Percentiles rank a stretch among this genome's conserved stretches.
Conservation (phyloP, 306 rosid genomes). For the Cicer cuneatum region DNA sequence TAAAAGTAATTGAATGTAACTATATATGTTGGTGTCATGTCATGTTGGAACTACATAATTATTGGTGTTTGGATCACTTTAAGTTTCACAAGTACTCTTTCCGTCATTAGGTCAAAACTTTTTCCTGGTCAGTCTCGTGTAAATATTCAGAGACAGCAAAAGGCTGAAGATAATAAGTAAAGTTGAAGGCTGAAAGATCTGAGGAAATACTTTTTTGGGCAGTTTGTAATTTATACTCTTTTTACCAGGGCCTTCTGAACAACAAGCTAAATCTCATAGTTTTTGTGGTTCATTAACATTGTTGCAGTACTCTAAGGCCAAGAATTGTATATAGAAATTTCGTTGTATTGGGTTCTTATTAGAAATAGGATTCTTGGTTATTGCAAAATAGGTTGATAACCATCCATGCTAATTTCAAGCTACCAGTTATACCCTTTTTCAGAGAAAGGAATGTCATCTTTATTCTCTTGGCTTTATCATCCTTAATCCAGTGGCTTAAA, state of each 20-base stretch:
- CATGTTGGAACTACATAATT: not conserved
- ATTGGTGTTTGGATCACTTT: not conserved
- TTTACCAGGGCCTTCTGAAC: no score
- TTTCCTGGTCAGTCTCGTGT: not conserved
- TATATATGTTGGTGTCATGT: no score
- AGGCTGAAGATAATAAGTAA: not conserved
- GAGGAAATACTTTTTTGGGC: not conserved
- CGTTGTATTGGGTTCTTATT: not conserved
- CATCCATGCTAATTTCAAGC: constrained; percentile 28
- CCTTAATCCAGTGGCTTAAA: not conserved
- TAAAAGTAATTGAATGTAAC: no score
- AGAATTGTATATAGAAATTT: not conserved
- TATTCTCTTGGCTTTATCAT: constrained; percentile 1
- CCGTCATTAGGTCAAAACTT: not conserved
- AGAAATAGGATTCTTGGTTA: constrained; percentile 12
- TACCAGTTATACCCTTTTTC: not conserved
- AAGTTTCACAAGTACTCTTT: not conserved
- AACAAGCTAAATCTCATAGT: no score
- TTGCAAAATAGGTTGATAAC: constrained; percentile 19
- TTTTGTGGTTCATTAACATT: not conserved
- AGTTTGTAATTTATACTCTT: not conserved
- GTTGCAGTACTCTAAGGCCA: constrained; percentile 1
- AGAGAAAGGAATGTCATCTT: constrained; percentile 11
- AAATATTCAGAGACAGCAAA: not conserved
- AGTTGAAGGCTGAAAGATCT: not conserved